Conservation (phyloP, 768 basidiomycete species). For the Crucibulum laeve region DNA sequence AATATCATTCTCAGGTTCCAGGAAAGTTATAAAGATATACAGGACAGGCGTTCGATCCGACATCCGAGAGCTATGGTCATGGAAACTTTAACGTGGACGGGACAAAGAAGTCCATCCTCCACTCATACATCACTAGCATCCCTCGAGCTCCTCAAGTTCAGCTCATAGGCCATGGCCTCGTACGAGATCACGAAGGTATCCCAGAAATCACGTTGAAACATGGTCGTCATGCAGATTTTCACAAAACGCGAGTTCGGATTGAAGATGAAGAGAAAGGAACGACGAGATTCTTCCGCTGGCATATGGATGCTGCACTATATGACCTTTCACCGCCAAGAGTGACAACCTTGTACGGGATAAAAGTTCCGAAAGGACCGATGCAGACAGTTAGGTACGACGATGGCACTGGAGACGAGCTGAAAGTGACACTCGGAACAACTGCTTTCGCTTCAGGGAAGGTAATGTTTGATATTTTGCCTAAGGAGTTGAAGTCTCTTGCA, state of each 20-base stretch:
- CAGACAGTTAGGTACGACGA: constrained; percentile 81
- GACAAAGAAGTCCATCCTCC: constrained; percentile 76
- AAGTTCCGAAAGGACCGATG: constrained; percentile 57
- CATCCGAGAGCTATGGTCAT: constrained; percentile 69
- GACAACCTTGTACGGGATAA: constrained; percentile 80
- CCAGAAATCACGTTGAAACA: constrained; percentile 78
- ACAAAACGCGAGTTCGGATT: constrained; percentile 69
- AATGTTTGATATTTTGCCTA: constrained; percentile 79
- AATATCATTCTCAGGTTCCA: not conserved
- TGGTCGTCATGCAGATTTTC: constrained; percentile 82
- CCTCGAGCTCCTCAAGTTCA: constrained; percentile 87
- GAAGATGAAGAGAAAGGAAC: constrained; percentile 75
- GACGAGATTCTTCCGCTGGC: constrained; percentile 91
- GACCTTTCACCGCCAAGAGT: constrained; percentile 75
- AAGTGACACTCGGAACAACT: constrained; percentile 83
- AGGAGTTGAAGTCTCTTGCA: constrained; percentile 72
- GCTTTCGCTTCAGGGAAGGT: constrained; percentile 78
- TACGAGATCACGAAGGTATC: constrained; percentile 78
- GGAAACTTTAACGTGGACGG: constrained; percentile 83
- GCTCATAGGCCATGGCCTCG: constrained; percentile 84
- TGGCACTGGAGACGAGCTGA: constrained; percentile 78
- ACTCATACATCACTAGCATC: constrained; percentile 89
- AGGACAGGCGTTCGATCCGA: constrained; percentile 67
- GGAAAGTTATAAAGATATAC: constrained; percentile 4
- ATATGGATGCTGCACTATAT: constrained; percentile 87